Evolutionary conservation across 1,139 yeast species (phyloP), one percentile per base, ranked within the genome.

Genomic region (Saccharomyces pastorianus): DNA sequence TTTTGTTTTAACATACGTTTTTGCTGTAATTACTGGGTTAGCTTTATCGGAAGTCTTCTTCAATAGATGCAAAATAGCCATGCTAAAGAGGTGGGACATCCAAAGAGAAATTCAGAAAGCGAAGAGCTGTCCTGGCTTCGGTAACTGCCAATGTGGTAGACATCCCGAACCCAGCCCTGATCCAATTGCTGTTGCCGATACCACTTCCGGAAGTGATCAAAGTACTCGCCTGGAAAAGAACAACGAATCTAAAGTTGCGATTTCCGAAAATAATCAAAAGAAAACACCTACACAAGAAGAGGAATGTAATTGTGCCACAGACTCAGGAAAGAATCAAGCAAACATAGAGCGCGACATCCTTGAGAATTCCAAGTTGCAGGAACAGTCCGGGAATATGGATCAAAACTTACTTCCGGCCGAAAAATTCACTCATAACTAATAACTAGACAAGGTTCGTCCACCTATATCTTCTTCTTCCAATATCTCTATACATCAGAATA

Each of bases 11-110:
- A 69, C 81, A 0, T 86, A 85, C 63, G 83, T 85, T 68, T 85
- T 86, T 69, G 91, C 87, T 1, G 84, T 85, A 31, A 81, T 84
- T 20, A 61, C 82, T 25, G 95, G 95, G 6, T 72, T 85, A 54
- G 78, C 89, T 2, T 70, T 84, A 53, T 88, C 89, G 28, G 85
- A 85, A 63, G 81, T 85, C 52, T 75, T 79, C 62, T 84, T 84
- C 68, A 85, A 84, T 62, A 79, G 85, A 67, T 64, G 64, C 51
- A 69, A 69, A 57, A 58, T 68, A 41, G 57, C 60, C 53, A 53
- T 67, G 55, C 53, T 68, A 47, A 60, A 61, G 48, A 63, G 69
- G 54, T 67, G 71, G 71, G 68, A 65, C 47, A 54, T 67, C 23
- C 63, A 65, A 54, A 58, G 68, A 48, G 67, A 65, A 52, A 57